Conservation (phyloP, 164 flowering plant species). For the Vitis riparia region DNA sequence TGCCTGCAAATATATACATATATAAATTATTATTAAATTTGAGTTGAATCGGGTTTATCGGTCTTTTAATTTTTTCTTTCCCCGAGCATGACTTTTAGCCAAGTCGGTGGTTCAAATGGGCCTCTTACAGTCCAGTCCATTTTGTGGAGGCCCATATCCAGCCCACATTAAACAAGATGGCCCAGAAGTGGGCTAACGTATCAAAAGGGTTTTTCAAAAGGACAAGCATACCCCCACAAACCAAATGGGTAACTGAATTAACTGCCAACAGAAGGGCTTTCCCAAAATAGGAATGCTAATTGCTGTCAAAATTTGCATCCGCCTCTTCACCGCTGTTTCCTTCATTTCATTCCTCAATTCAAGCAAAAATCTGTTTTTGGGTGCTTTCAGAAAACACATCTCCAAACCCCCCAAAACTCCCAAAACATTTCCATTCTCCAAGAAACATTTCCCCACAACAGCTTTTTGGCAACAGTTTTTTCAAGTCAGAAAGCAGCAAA, state of each 20-base stretch:
- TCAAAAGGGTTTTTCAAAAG: neutral
- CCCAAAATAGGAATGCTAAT: neutral
- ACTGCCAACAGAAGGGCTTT: neutral
- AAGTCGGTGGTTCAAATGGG: no score
- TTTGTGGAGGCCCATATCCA: neutral
- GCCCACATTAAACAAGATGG: no score
- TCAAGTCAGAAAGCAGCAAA: neutral
- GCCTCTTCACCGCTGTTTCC: conserved; percentile 15
- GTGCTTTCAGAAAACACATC: neutral
- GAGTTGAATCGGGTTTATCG: no score
- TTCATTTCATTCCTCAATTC: conserved; percentile 6
- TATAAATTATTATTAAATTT: no score
- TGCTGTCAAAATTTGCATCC: neutral
- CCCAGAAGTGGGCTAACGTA: neutral
- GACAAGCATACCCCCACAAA: neutral
- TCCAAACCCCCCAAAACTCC: neutral
- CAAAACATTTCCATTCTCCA: no score
- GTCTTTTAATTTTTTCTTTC: no score
- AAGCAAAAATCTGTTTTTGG: conserved; percentile 10
- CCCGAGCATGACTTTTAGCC: no score
- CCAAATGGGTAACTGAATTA: neutral
- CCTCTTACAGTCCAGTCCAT: neutral
- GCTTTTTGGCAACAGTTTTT: no score
- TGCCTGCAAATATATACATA: neutral
- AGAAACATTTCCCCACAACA: no score